These are phyloP conservation scores for Stachybotrys echinatus DNA, from an alignment of 2,329 filamentous ascomycete genomes.

Conservation along the genomic window DNA sequence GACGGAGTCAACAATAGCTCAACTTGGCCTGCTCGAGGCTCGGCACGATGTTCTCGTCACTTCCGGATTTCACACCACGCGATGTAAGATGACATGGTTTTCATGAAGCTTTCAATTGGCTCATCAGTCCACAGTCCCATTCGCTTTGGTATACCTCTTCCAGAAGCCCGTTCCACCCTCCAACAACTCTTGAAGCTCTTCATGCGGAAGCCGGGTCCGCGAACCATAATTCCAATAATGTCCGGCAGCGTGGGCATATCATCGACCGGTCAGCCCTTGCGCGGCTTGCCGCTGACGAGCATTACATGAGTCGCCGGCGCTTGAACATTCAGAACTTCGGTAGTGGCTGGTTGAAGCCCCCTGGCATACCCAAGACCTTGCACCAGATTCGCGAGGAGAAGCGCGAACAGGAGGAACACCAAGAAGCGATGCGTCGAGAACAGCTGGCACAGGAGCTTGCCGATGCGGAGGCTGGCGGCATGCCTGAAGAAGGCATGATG, in stretches of 20 bases:
- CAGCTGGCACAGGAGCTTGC: conserved; percentile 69
- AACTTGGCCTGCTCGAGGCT: no score
- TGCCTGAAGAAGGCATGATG: conserved; percentile 42
- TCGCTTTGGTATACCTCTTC: conserved; percentile 69
- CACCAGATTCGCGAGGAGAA: conserved; percentile 87
- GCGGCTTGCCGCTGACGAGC: conserved; percentile 70
- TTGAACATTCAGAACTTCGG: conserved; percentile 82
- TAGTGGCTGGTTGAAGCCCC: conserved; percentile 83
- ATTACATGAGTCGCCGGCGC: conserved; percentile 69
- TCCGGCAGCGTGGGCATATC: conserved; percentile 35
- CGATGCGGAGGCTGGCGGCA: conserved; percentile 48
- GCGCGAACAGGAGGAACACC: conserved; percentile 80
- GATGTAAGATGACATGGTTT: conserved; percentile 52
- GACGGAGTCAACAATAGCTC: no score
- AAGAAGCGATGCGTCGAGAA: conserved; percentile 67
- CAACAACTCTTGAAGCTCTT: conserved; percentile 25
- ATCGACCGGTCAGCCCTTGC: conserved; percentile 59
- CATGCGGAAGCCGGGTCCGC: conserved; percentile 19
- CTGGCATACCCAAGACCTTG: conserved; percentile 82
- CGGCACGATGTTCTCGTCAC: conserved; percentile 51
- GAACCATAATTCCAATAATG: conserved; percentile 23
- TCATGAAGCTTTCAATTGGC: neutral
- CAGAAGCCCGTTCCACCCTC: conserved; percentile 39
- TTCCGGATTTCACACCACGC: conserved; percentile 64
- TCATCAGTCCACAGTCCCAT: conserved; percentile 50